Conservation (phyloP, 257 asterid species). For the Jacaranda copaia region DNA sequence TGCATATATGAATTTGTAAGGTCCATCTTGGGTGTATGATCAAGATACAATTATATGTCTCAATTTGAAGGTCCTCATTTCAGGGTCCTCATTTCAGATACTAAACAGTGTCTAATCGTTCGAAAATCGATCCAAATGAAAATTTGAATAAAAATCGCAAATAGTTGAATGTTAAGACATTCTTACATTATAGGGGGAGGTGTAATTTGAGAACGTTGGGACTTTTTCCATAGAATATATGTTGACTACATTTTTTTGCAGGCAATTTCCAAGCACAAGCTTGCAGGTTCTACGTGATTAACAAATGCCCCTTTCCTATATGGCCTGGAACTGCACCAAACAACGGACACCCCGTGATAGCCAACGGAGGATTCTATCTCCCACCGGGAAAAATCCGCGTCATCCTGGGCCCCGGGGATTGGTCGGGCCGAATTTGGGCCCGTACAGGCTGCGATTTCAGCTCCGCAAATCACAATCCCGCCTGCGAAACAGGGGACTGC, state of each 20-base stretch:
- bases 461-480: conserved; percentile 37
- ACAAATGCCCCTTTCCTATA: conserved; percentile 81
- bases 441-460: conserved; percentile 77
- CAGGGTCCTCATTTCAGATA: too few species aligned
- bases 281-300: conserved; percentile 64
- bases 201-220: too few species aligned
- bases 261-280: conserved; percentile 49
- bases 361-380: conserved; percentile 79
- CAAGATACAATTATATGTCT: too few species aligned
- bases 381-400: conserved; percentile 46
- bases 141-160: too few species aligned
- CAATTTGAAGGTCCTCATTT: too few species aligned
- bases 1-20: too few species aligned
- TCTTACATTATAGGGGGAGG: too few species aligned
- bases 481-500: conserved; percentile 88
- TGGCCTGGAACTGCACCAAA: conserved; percentile 93
- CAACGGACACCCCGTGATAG: conserved; percentile 67
- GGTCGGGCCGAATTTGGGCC: conserved; percentile 93
- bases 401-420: conserved; percentile 57
- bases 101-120: too few species aligned
- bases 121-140: too few species aligned
- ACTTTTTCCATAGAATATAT: too few species aligned
- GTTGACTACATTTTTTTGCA: conserved; percentile 10
- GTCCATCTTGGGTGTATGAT: too few species aligned
- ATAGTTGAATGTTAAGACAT: too few species aligned